Evolutionary conservation across 2,329 filamentous ascomycete genomes (phyloP), one percentile per base, ranked within the genome.

Genomic region (Hawksworthiomyces lignivorus): DNA sequence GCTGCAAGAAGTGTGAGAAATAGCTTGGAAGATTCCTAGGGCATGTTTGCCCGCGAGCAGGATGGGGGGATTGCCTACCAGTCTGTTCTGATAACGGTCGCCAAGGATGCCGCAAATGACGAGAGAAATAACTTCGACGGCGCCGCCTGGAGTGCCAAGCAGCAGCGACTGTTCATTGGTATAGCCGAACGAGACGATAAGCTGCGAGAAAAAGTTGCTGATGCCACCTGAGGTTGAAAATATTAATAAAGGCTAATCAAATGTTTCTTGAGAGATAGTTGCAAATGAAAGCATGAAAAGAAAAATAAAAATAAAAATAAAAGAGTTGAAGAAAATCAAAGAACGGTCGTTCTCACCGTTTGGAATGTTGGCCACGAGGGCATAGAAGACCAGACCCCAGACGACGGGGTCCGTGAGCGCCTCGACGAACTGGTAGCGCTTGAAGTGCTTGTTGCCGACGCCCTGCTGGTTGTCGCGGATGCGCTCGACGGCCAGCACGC

Each of bases 381-480:
- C 52, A 48, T 55, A 62, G 11, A 61, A 50, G 4, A 56, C 59
- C 41, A 63, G 61, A n/a, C 56, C 56, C 57, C 62, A 65, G 19
- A 61, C 50, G 55, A 62, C 58, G 4, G 61, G 61, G 39, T 65
- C 62, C 3, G 54, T 54, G 11, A 64, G 28, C 4, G 61, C 61
- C 45, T 65, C 61, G 38, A 56, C 56, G 49, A 80, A 62, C 56
- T 85, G 80, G 44, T 81, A 77, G 51, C 66, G 55, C 54, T 82
- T 82, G 58, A 76, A 82, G 48, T 82, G 73, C 59, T 79, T 80
- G 54, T 82, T 83, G 3, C 77, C 78, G 17, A 83, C 36, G n/a
- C 80, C 80, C 56, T 83, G 78, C 47, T 80, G 71, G 50, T 85
- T 84, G 28, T 69, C 56, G 1, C 79, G 63, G 34, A 84, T 80